These are phyloP conservation scores for Podospora pseudocomata DNA, from an alignment of 495 filamentous ascomycete species.

Conservation along the genomic window DNA sequence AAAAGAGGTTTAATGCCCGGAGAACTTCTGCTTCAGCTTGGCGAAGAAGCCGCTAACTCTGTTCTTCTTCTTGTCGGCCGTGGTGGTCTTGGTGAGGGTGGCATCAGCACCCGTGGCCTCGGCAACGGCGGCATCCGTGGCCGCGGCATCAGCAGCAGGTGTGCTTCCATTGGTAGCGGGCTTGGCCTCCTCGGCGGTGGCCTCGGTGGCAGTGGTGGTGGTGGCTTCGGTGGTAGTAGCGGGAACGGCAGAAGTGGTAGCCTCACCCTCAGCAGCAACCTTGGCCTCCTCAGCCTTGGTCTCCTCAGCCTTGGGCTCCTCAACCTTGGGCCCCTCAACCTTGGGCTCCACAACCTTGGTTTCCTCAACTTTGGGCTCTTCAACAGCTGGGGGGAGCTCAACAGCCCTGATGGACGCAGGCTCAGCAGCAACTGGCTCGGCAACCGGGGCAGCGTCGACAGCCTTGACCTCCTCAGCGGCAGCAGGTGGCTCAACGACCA, in stretches of 20 bases:
- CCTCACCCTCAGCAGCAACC: neutral
- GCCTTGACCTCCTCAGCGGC: slow-evolving; percentile 9
- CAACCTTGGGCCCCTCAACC: slow-evolving; percentile 7
- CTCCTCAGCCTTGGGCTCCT: slow-evolving; percentile 8
- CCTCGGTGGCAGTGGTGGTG: neutral
- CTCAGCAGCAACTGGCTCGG: slow-evolving; percentile 67
- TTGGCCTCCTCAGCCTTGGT: slow-evolving; percentile 17
- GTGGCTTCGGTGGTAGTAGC: neutral
- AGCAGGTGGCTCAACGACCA: slow-evolving; percentile 1
- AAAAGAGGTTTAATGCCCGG: slow-evolving; percentile 10
- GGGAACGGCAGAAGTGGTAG: neutral
- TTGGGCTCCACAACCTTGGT: slow-evolving; percentile 25
- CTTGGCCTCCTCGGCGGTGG: neutral
- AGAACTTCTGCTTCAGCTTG: slow-evolving; percentile 56
- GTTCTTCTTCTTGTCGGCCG: slow-evolving; percentile 56
- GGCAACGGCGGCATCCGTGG: slow-evolving; percentile 22
- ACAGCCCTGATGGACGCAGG: slow-evolving; percentile 63
- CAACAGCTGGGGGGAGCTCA: slow-evolving; percentile 63
- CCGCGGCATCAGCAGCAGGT: slow-evolving; percentile 14
- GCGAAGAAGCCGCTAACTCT: slow-evolving; percentile 55
- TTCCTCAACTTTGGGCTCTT: slow-evolving; percentile 66
- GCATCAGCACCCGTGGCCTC: slow-evolving; percentile 22
- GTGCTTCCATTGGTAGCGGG: slow-evolving; percentile 26
- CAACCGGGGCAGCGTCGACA: slow-evolving; percentile 27
- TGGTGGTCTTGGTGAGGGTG: slow-evolving; percentile 31